A percentile compares a stretch with the other conserved stretches of the same genome.
Conservation (phyloP, 2,329 filamentous ascomycete genomes). For the Pseudonectria buxi region DNA sequence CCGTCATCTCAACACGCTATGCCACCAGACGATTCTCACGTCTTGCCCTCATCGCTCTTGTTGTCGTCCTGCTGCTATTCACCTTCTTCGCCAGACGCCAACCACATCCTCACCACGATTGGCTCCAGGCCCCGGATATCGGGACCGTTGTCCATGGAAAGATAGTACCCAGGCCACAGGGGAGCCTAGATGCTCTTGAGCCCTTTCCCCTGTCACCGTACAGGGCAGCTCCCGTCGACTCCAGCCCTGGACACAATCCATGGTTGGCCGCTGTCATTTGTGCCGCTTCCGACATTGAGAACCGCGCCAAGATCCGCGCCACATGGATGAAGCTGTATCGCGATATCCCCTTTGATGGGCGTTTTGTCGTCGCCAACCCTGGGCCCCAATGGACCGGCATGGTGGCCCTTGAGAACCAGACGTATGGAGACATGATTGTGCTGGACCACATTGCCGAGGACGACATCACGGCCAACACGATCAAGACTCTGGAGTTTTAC, state of each 20-base stretch:
- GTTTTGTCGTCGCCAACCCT: conserved; percentile 28
- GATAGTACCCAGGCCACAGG: too few species aligned
- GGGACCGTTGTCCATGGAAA: too few species aligned
- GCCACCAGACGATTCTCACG: too few species aligned
- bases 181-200: too few species aligned
- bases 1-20: too few species aligned
- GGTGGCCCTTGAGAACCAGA: conserved; percentile 24
- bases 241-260: conserved; percentile 7
- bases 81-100: too few species aligned
- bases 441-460: conserved; percentile 26
- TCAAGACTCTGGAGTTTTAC: conserved; percentile 29
- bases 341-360: conserved; percentile 22
- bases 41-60: too few species aligned
- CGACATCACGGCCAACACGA: conserved; percentile 25
- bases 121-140: too few species aligned
- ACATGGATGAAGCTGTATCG: conserved; percentile 27
- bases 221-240: too few species aligned
- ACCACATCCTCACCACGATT: too few species aligned
- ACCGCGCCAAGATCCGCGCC: conserved; percentile 24
- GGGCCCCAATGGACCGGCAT: conserved; percentile 18
- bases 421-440: conserved; percentile 28
- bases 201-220: too few species aligned
- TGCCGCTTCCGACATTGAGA: conserved; percentile 20
- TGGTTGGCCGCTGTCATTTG: conserved; percentile 26
- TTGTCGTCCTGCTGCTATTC: too few species aligned